Conservation (phyloP, 2,329 filamentous ascomycete genomes). For the Pseudohalonectria lignicola region DNA sequence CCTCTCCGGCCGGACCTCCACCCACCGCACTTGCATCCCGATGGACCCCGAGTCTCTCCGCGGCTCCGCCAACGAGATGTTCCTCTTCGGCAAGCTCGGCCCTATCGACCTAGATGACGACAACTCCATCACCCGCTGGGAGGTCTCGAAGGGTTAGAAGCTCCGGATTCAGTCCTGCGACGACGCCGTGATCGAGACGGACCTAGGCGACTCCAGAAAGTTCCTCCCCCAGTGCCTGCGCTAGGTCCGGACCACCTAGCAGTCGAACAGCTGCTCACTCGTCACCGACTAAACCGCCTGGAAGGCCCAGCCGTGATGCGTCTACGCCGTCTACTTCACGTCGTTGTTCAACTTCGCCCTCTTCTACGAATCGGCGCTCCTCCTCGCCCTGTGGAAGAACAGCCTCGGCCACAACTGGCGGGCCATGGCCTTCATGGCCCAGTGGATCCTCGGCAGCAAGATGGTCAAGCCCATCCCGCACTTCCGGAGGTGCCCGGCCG, state of each 20-base stretch:
- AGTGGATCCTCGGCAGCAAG: slow-evolving; percentile 44
- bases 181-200: slow-evolving; percentile 38
- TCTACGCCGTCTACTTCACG: slow-evolving; percentile 44
- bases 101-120: slow-evolving; percentile 48
- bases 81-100: slow-evolving; percentile 29
- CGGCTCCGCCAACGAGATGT: slow-evolving; percentile 36
- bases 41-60: slow-evolving; percentile 26
- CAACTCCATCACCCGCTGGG: slow-evolving; percentile 47
- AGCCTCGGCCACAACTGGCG: too few relatives aligned
- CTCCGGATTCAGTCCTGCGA: slow-evolving; percentile 42
- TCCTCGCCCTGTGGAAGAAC: slow-evolving; percentile 16
- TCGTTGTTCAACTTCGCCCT: slow-evolving; percentile 45
- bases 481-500: slow-evolving; percentile 36
- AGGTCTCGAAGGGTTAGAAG: slow-evolving; percentile 34
- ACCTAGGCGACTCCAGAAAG: slow-evolving; percentile 31
- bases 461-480: slow-evolving; percentile 44
- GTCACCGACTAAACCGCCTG: too few relatives aligned
- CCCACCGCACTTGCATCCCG: slow-evolving; percentile 38
- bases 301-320: slow-evolving; percentile 38
- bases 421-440: slow-evolving; percentile 9
- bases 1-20: slow-evolving; percentile 41
- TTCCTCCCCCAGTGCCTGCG: slow-evolving; percentile 41
- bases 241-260: slow-evolving; percentile 48
- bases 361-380: slow-evolving; percentile 34
- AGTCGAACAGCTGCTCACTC: too few relatives aligned